Evolutionary conservation across 2,329 filamentous ascomycete genomes (phyloP).

Genomic region (Didymella pinodella): DNA sequence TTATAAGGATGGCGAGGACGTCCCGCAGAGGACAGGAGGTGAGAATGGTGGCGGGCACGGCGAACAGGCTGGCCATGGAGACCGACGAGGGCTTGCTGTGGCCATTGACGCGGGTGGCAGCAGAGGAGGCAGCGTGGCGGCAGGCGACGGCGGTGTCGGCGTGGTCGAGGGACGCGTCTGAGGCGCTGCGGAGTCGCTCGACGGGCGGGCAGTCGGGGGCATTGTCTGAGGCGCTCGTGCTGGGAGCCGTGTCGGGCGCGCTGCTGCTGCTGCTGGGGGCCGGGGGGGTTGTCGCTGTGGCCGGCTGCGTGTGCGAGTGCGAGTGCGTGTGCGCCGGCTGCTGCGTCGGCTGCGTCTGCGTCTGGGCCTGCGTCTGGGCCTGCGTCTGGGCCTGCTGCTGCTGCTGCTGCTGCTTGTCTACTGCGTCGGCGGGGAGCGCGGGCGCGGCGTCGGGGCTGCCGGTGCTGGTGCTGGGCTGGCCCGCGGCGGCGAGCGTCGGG

Average conservation of each 20-base stretch:
- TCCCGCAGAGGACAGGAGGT: slow-evolving; percentile 90
- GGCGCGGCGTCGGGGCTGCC: slow-evolving; percentile 47
- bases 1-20: slow-evolving; percentile 95
- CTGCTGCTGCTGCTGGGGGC: slow-evolving; percentile 8
- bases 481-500: slow-evolving; percentile 52
- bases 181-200: slow-evolving; percentile 52
- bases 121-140: slow-evolving; percentile 50
- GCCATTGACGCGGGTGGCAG: slow-evolving; percentile 70
- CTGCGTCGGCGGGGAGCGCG: slow-evolving; percentile 15
- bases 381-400: slow-evolving; percentile 19
- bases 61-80: slow-evolving; percentile 72
- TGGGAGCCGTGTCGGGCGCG: slow-evolving; percentile 15
- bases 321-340: slow-evolving; percentile 12
- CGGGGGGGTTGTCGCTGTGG: slow-evolving; percentile 5
- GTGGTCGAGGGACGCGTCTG: slow-evolving; percentile 55
- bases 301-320: slow-evolving; percentile 18
- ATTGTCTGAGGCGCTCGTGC: slow-evolving; percentile 12
- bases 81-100: slow-evolving; percentile 68
- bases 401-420: slow-evolving; percentile 15
- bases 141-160: slow-evolving; percentile 36
- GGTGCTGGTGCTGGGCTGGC: slow-evolving; percentile 18
- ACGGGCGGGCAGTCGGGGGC: slow-evolving; percentile 23
- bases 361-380: slow-evolving; percentile 10
- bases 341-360: slow-evolving; percentile 20
- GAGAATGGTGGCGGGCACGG: slow-evolving; percentile 84